Evolutionary conservation across 2,329 filamentous ascomycete genomes (phyloP), one percentile per base, ranked within the genome.

Genomic region (Nigrograna mackinnonii): DNA sequence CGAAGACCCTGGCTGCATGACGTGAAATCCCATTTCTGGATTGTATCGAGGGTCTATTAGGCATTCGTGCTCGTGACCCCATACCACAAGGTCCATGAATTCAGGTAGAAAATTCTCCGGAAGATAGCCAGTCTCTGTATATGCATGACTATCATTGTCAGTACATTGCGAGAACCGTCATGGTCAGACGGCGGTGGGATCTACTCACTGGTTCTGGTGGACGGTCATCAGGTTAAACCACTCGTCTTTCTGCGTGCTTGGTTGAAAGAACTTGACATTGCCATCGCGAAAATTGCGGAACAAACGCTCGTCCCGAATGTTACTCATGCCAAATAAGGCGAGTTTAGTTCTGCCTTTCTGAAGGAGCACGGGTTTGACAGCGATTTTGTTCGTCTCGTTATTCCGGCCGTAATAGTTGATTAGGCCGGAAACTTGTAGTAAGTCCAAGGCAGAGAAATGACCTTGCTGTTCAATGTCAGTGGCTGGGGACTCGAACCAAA

Each of bases 51-150:
- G 94, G 33, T 96, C 85, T 50, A 99, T 95, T 6, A 92, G 67
- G 62, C 94, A 99, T 67, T 99, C 92, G 62, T 99, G 94, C 68
- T 99, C 94, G 60, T 99, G 94, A 3, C 94, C 94, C 94, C 94
- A 99, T 37, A 99, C 80, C 0, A 99, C 83, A 4, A 99, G 77
- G 61, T 99, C 87, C 50, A 99, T 75, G 73, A 95, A 97, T 14
- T 90, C 85, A 0, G 94, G 95, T 0, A 99, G 76, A 58, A 96
- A 94, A 56, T 87, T 90, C 61, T 99, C 95, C 0, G 95, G 92
- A 0, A 99, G 79, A 61, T 96, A 97, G n/a, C 89, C 86, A 0
- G 92, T 97, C 14, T 91, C 83, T 0, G 89, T 95, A 61, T 96
- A 87, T 0, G 91, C 89, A 58, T 94, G 84, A 60, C 68, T 71